Conservation (phyloP, 2,329 filamentous ascomycete genomes). For the Onygena corvina region DNA sequence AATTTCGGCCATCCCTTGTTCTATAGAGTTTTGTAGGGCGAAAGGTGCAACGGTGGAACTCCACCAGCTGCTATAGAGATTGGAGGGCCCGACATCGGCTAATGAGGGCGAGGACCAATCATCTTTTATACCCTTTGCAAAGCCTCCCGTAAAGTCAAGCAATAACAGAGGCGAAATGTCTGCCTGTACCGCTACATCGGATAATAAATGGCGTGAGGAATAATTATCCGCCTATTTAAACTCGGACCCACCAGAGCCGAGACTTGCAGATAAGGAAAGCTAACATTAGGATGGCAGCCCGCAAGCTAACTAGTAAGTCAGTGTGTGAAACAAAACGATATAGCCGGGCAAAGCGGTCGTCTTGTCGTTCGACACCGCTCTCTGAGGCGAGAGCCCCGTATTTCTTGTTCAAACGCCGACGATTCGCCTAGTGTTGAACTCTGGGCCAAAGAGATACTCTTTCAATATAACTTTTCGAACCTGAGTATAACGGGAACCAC, state of each 20-base stretch:
- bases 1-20: too few relatives aligned
- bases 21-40: too few relatives aligned
- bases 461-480: background rate
- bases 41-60: too few relatives aligned
- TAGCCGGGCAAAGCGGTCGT: background rate
- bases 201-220: background rate
- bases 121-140: too few relatives aligned
- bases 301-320: background rate
- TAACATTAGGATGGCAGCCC: background rate
- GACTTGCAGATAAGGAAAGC: background rate
- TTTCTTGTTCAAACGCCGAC: slow-evolving; percentile 3
- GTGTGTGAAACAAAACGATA: background rate
- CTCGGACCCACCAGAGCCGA: background rate
- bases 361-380: background rate
- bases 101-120: too few relatives aligned
- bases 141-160: too few relatives aligned
- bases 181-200: slow-evolving; percentile 1
- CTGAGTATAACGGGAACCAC: background rate
- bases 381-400: background rate
- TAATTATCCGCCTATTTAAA: background rate
- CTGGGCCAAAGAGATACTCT: background rate
- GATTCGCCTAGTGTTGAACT: too few relatives aligned
- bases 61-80: too few relatives aligned
- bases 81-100: background rate
- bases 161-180: too few relatives aligned